Conservation (phyloP, 2,329 filamentous ascomycete genomes). For the Botrytis tulipae region DNA sequence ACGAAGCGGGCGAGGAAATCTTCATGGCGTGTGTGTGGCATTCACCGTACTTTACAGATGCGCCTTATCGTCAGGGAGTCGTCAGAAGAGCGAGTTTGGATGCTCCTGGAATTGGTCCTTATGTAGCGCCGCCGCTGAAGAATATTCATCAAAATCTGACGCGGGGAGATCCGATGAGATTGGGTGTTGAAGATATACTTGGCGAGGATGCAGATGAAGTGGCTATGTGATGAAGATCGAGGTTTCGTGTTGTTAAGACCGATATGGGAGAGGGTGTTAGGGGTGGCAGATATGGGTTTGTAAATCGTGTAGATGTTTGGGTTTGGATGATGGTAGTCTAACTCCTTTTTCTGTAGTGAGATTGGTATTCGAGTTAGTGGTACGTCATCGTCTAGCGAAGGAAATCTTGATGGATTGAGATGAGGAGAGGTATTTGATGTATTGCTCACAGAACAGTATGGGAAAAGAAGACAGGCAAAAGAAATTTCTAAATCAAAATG, state of each 20-base stretch:
- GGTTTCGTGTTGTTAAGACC: background rate
- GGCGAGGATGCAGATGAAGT: background rate
- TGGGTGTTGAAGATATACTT: background rate
- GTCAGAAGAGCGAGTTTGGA: background rate
- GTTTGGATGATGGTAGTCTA: background rate
- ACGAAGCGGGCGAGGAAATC: background rate
- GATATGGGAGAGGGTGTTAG: rapidly evolving
- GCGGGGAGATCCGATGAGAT: background rate
- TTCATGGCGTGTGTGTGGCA: background rate
- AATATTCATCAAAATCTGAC: background rate
- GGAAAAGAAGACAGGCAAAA: background rate
- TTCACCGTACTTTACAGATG: background rate
- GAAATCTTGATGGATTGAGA: background rate
- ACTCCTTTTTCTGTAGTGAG: too few relatives aligned
- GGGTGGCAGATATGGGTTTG: background rate
- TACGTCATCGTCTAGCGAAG: background rate
- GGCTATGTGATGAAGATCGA: background rate
- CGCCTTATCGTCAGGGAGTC: background rate
- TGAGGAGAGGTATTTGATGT: too few relatives aligned
- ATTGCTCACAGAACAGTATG: background rate
- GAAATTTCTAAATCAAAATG: background rate
- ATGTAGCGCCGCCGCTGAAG: background rate
- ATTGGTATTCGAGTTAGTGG: background rate
- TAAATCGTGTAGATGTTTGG: background rate
- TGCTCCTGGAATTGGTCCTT: background rate